Evolutionary conservation across 495 filamentous ascomycete species (phyloP).

Genomic region (Tuber brumale): DNA sequence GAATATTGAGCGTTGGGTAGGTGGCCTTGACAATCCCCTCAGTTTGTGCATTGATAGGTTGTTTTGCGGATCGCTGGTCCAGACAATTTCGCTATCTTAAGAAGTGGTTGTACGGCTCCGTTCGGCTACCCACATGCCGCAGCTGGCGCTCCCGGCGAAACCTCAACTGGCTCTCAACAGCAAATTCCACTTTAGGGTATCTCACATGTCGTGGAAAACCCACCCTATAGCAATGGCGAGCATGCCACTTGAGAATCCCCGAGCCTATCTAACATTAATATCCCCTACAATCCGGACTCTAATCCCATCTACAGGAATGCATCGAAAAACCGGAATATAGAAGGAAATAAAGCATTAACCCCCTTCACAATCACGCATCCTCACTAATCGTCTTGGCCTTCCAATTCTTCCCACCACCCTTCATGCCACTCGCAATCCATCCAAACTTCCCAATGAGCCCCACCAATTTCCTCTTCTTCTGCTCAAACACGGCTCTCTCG

Average conservation of each 20-base stretch:
- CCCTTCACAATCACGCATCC: not conserved
- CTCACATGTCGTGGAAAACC: no score
- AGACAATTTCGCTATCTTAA: no score
- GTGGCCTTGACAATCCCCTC: no score
- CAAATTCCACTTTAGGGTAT: no score
- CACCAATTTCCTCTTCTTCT: slow-evolving; percentile 47
- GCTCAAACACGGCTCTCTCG: slow-evolving; percentile 58
- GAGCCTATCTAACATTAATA: not conserved
- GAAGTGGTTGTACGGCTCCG: no score
- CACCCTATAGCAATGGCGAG: not conserved
- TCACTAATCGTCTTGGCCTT: not conserved
- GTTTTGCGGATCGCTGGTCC: no score
- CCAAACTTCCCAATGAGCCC: slow-evolving; percentile 69
- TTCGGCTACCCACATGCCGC: no score
- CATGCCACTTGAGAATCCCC: not conserved
- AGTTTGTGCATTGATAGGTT: no score
- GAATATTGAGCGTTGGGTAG: no score
- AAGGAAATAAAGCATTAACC: not conserved
- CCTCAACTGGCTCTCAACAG: no score
- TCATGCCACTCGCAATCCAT: slow-evolving; percentile 63
- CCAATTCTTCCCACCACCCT: slow-evolving; percentile 44
- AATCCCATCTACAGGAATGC: slow-evolving; percentile 5
- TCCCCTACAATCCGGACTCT: not conserved
- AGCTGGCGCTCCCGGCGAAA: no score
- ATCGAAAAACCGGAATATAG: slow-evolving; percentile 4